Percentiles rank a stretch among this genome's conserved stretches.
phyloP scores from a whole-genome alignment of 2,329 filamentous ascomycete species.

The Neofusicoccum parvum region DNA sequence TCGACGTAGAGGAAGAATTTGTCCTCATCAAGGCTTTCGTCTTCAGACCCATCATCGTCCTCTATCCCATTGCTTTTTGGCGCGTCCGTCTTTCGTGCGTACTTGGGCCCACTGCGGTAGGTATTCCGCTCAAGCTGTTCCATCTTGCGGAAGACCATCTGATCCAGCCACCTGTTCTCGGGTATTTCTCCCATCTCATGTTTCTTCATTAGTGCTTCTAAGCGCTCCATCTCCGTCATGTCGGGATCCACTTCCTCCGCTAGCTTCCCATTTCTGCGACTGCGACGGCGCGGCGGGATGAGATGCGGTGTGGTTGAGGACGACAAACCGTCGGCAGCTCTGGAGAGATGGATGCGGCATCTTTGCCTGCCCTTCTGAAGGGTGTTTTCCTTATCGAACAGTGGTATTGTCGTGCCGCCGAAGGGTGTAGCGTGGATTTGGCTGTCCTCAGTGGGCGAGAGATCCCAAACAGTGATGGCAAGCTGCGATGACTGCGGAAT shows the following conservation, averaged over 20 bases:
- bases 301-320: slow-evolving; percentile 75
- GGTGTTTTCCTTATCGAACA: slow-evolving; percentile 94
- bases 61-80: slow-evolving; percentile 40
- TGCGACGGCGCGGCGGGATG: slow-evolving; percentile 58
- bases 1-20: slow-evolving; percentile 87
- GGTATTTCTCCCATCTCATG: slow-evolving; percentile 97
- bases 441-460: slow-evolving; percentile 77
- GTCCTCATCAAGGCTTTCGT: slow-evolving; percentile 54
- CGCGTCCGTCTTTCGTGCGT: slow-evolving; percentile 31
- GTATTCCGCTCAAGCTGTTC: slow-evolving; percentile 62
- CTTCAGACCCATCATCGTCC: slow-evolving; percentile 36
- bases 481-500: slow-evolving; percentile 81
- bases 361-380: slow-evolving; percentile 90
- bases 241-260: slow-evolving; percentile 59
- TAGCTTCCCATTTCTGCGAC: slow-evolving; percentile 52
- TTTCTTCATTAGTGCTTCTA: slow-evolving; percentile 92
- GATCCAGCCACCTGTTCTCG: slow-evolving; percentile 91
- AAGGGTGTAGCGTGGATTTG: slow-evolving; percentile 84
- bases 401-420: slow-evolving; percentile 84
- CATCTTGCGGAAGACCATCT: slow-evolving; percentile 86
- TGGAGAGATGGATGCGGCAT: slow-evolving; percentile 80
- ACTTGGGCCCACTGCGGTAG: slow-evolving; percentile 33
- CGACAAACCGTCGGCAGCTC: slow-evolving; percentile 81
- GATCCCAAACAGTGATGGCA: slow-evolving; percentile 92
- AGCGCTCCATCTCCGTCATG: slow-evolving; percentile 82